Base-by-base conservation (phyloP, 352 stramenopile species). In the Phytophthora pisi region DNA sequence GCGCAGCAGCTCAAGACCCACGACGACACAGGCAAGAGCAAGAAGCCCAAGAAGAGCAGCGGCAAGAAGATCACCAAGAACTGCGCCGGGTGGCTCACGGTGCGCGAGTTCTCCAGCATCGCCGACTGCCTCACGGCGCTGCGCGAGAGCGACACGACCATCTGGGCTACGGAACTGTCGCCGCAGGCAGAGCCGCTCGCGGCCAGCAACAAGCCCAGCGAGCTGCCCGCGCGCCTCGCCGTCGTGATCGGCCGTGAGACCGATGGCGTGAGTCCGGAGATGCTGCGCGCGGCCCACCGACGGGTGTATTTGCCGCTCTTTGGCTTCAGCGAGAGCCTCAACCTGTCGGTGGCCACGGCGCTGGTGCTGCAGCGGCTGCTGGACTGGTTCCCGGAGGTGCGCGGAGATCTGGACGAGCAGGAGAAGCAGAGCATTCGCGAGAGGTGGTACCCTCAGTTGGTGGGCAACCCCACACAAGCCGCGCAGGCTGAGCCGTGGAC, bases 281-380 rank as follows among this genome's bases (percentile, higher is more conserved):
- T 98, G 84, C 79, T 98, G 38, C 62, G 81, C 24, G 76, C 82
- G 7, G 90, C 91, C 6, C 88, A 98, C 69, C 73, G 88, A 68
- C 88, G 93, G 23, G 89, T 98, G 3, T 98, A 98, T 71, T 84
- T 98, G 53, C 95, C 95, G 23, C 84, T 98, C 46, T 85, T 93
- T 53, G 95, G 95, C 38, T 98, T 98, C 84, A 95, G 91, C 9
- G 95, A 98, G 78, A 97, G 88, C 40, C 77, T 98, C 24, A 98
- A 98, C 74, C 66, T 98, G 46, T 95, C 80, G 57, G 95, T 98
- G 6, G 93, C 95, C 5, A 97, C 93, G 30, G 95, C 93, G 49
- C 76, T 98, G 56, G 90, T 98, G 62, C 76, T 98, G 2, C 89
- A 98, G 79, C 80, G 91, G 52, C 61, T 98, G 18, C 66, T 93